Evolutionary conservation across 768 basidiomycete species (phyloP).

Genomic region (Cyclocybe aegerita): DNA sequence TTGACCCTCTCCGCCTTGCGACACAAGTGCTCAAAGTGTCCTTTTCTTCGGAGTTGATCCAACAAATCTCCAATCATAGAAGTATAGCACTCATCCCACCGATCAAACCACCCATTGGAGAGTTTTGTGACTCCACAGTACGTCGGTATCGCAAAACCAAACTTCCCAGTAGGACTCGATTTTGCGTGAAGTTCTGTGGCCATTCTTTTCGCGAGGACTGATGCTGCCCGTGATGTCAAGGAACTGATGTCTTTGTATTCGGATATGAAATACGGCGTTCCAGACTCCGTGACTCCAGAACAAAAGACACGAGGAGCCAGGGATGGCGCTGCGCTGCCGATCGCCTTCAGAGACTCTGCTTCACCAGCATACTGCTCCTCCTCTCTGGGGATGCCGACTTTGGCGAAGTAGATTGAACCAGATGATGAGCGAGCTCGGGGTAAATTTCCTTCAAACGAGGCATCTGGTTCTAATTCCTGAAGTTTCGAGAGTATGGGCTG

Average conservation of each 20-base stretch:
- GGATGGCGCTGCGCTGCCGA: slow-evolving; percentile 64
- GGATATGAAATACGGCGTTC: slow-evolving; percentile 65
- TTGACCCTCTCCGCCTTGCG: slow-evolving; percentile 51
- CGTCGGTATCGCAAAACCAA: slow-evolving; percentile 73
- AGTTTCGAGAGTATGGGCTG: slow-evolving; percentile 42
- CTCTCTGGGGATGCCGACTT: slow-evolving; percentile 51
- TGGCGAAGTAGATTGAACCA: slow-evolving; percentile 61
- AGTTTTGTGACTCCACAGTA: slow-evolving; percentile 74
- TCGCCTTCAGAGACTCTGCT: slow-evolving; percentile 64
- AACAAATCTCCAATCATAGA: slow-evolving; percentile 62
- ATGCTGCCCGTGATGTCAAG: slow-evolving; percentile 46
- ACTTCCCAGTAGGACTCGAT: slow-evolving; percentile 48
- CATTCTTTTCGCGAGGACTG: slow-evolving; percentile 55
- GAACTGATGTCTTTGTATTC: slow-evolving; percentile 65
- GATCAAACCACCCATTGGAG: slow-evolving; percentile 70
- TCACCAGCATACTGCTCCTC: slow-evolving; percentile 70
- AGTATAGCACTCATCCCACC: slow-evolving; percentile 70
- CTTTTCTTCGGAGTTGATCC: slow-evolving; percentile 37
- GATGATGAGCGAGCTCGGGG: slow-evolving; percentile 56
- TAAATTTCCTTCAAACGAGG: slow-evolving; percentile 42
- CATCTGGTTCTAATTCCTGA: slow-evolving; percentile 47
- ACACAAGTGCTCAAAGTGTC: slow-evolving; percentile 44
- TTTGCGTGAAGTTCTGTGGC: slow-evolving; percentile 66
- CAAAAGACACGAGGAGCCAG: slow-evolving; percentile 60
- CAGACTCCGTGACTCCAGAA: slow-evolving; percentile 39